Conservation (phyloP, 306 rosid genomes). For the Dalbergia cultrata region DNA sequence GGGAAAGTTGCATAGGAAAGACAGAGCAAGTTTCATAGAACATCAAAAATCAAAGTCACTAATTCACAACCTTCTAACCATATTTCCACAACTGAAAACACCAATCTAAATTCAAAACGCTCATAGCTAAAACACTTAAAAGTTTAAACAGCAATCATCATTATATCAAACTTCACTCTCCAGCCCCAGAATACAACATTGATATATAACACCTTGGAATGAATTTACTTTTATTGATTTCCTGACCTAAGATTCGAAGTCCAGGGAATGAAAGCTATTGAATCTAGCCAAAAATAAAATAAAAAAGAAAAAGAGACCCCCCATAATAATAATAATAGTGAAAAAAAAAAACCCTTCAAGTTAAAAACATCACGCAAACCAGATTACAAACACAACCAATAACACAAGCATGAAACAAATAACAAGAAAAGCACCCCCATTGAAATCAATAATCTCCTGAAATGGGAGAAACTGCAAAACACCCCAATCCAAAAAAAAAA, state of each 20-base stretch:
- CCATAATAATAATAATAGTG: not conserved
- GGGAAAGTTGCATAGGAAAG: slow-evolving; percentile 24
- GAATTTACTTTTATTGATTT: not conserved
- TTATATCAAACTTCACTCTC: slow-evolving; percentile 30
- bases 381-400: slow-evolving; percentile 22
- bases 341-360: not conserved
- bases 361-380: not conserved
- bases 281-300: not conserved
- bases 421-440: slow-evolving; percentile 24
- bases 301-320: not conserved
- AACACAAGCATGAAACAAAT: not conserved
- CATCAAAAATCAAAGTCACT: slow-evolving; percentile 34
- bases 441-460: slow-evolving; percentile 5
- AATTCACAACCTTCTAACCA: slow-evolving; percentile 14
- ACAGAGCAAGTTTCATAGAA: slow-evolving; percentile 2
- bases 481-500: not conserved
- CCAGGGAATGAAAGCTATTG: not conserved
- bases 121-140: not conserved
- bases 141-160: slow-evolving; percentile 19
- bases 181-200: not conserved
- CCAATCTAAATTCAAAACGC: slow-evolving; percentile 19
- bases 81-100: slow-evolving; percentile 17
- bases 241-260: slow-evolving; percentile 4
- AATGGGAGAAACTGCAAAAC: not conserved
- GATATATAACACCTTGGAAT: slow-evolving; percentile 14